Evolutionary conservation across 495 filamentous ascomycete species (phyloP).

Genomic region (Endocarpon pusillum): DNA sequence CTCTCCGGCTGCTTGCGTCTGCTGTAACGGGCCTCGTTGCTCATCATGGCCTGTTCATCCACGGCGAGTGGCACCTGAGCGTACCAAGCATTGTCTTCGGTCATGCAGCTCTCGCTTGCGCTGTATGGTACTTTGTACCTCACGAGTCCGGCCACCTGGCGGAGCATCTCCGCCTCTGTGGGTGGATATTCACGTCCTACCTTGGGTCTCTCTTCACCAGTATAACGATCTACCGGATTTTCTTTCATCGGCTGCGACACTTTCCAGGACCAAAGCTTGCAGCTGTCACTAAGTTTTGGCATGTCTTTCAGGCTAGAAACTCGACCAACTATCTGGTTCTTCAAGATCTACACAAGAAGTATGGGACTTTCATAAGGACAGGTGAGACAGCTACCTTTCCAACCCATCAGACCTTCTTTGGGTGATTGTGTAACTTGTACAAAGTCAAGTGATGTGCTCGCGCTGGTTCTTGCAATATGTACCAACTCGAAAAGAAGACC

Average conservation of each 20-base stretch:
- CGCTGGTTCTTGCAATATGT: no score
- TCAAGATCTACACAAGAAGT: conserved; percentile 11
- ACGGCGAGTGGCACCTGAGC: conserved; percentile 10
- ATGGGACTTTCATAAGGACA: conserved; percentile 12
- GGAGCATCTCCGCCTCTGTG: no score
- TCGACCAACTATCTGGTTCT: conserved; percentile 19
- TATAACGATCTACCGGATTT: conserved; percentile 28
- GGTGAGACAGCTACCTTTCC: no score
- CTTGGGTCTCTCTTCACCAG: conserved; percentile 20
- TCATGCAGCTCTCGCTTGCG: no score
- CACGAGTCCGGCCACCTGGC: no score
- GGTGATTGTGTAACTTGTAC: no score
- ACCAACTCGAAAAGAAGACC: not conserved
- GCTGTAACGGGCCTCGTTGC: conserved; percentile 6
- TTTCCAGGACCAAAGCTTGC: conserved; percentile 29
- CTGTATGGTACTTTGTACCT: no score
- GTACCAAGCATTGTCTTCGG: no score
- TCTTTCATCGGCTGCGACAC: conserved; percentile 25
- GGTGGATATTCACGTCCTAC: conserved; percentile 16
- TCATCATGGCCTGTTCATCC: conserved; percentile 8
- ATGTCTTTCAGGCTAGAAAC: conserved; percentile 16
- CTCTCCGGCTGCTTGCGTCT: no score
- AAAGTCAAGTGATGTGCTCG: no score
- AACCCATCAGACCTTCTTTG: no score
- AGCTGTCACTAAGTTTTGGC: conserved; percentile 23